Conservation (phyloP, 2,329 filamentous ascomycete species). For the Paracoccidioides brasiliensis region DNA sequence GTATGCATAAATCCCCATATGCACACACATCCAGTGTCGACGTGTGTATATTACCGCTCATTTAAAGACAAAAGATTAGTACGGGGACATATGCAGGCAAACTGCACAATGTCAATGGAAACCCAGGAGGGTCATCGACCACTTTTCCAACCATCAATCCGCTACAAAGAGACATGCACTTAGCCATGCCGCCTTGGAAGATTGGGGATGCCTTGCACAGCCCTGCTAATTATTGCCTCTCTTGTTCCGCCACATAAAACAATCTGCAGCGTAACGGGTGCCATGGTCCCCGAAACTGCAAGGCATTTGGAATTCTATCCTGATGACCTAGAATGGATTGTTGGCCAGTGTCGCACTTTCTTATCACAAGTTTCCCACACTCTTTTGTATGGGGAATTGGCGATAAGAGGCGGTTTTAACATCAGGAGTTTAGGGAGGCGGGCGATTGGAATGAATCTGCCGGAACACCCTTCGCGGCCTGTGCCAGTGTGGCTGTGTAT, state of each 20-base stretch:
- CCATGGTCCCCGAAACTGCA: too few species aligned
- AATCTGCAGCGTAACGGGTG: neutral
- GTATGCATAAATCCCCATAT: neutral
- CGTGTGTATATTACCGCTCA: neutral
- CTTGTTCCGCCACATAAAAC: neutral
- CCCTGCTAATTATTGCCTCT: neutral
- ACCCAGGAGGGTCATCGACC: neutral
- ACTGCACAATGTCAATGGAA: neutral
- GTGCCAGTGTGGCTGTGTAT: too few species aligned
- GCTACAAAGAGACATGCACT: neutral
- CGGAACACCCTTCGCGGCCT: too few species aligned
- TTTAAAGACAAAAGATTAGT: neutral
- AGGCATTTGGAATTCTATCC: neutral
- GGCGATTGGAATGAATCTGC: too few species aligned
- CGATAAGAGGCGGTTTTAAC: too few species aligned
- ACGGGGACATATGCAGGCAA: neutral
- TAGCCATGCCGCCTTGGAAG: neutral
- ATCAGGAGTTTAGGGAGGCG: too few species aligned
- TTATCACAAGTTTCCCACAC: conserved; percentile 39
- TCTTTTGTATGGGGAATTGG: too few species aligned
- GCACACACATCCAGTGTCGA: neutral
- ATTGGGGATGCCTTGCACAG: neutral
- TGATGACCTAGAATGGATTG: too few species aligned
- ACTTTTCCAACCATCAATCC: neutral
- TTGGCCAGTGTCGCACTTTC: neutral